Base-by-base conservation (phyloP, 345 rosid genomes). In the Acer yangbiense region DNA sequence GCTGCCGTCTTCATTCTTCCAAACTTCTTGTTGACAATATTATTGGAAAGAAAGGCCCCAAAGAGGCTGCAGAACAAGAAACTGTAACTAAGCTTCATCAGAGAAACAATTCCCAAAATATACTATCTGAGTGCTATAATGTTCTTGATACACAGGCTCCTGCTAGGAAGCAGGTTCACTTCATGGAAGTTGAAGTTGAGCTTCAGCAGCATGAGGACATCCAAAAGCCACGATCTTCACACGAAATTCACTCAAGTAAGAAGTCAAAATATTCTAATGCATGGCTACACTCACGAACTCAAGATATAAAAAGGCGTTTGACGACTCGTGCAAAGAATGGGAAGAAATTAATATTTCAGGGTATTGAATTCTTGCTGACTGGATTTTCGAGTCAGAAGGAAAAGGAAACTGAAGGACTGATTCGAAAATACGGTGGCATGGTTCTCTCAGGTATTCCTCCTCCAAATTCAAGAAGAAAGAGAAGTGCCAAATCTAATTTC, bases 331-430 rank as follows among this genome's bases (percentile, higher is more conserved):
- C 25, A 12, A 82, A 77, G 60, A 69, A 80, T 44, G 55, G 23
- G 73, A 85, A 79, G 74, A 73, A 46, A 46, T 79, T 72, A 43
- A 78, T 89, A 71, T 88, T 91, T 76, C 84, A 75, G 79, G 87
- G 85, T 71, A 39, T 82, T 69, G 77, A 85, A 68, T 89, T 89
- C 84, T 71, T 91, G 79, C 83, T 91, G 27, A 88, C 95, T 21
- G 95, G 95, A 71, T 89, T 89, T 81, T 84, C 95, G 6, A 75
- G 76, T n/a, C 32, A 14, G 70, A 87, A 86, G 81, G 90, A 87
- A 78, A 88, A 83, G 82, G 90, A 88, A 62, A 82, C 86, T 68
- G 84, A 82, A 60, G 79, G 75, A 68, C 78, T 87, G 44, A 81
- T 91, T 68, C 85, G 76, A 73, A 82, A 85, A 75, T 76, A 82